Percentiles rank a stretch among this genome's conserved stretches.
Evolutionary conservation across 768 basidiomycete species (phyloP).

Genomic region (Dacryopinax primogenitus): DNA sequence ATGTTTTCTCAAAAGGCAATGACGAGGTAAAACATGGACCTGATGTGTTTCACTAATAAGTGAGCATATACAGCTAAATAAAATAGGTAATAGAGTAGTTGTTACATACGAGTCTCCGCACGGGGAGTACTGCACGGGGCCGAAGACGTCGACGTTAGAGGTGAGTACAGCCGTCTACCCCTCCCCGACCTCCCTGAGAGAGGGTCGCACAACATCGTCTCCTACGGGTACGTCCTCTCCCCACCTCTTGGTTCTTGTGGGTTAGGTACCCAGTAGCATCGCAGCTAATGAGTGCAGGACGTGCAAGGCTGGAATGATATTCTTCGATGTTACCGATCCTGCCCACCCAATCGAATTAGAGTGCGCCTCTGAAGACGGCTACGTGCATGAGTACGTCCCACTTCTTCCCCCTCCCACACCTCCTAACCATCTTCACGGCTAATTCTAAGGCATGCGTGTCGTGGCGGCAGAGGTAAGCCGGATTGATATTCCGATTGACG

Average conservation of each 20-base stretch:
- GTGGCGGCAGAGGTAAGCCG: no score
- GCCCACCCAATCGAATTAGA: not conserved
- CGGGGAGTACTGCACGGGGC: slow-evolving; percentile 1
- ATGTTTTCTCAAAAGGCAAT: no score
- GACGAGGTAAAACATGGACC: no score
- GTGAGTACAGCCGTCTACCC: not conserved
- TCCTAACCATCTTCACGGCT: no score
- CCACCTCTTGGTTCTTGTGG: no score
- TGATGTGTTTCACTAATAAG: no score
- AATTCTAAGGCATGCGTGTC: no score
- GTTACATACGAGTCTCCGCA: no score
- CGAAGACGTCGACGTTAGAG: not conserved
- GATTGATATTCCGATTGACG: no score
- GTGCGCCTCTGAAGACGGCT: not conserved
- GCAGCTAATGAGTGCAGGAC: not conserved
- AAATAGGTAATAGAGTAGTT: no score
- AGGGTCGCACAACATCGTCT: slow-evolving; percentile 1
- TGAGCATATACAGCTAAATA: no score
- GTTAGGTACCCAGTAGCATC: not conserved
- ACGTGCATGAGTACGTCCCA: not conserved
- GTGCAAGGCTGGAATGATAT: not conserved
- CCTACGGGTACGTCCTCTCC: not conserved
- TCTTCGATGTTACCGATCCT: slow-evolving; percentile 1
- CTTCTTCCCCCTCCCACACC: not conserved
- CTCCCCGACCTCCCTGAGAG: slow-evolving; percentile 5